Evolutionary conservation across 768 basidiomycete genomes (phyloP), one percentile per base, ranked within the genome.

Genomic region (Podaxis sp.): DNA sequence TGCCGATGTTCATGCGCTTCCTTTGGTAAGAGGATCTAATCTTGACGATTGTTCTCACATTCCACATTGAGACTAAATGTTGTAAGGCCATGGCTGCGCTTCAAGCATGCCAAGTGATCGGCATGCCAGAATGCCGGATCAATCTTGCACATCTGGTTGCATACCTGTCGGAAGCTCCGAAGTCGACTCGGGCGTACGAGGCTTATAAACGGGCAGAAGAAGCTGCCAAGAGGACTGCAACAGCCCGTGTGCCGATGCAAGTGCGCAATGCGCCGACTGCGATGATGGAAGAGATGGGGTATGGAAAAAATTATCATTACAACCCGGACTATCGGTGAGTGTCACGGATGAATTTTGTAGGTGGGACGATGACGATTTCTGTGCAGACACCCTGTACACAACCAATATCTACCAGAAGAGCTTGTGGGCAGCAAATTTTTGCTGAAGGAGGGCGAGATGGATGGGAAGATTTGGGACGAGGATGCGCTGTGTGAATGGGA

Each of bases 91-190:
- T 85, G 63, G 80, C 88, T 22, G 76, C 86, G 19, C 69, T 88
- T 24, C 83, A 86, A 55, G 86, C 89, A 6, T 89, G 88, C 66
- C 87, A 88, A 66, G 76, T 76, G 5, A 78, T 90, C 57, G 89
- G 90, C n/a, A 90, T 92, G 89, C 90, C 90, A 2, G 91, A 90
- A 68, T 91, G 89, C 73, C 81, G 89, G 57, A 89, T 89, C 66
- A 89, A 90, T 65, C 79, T 93, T 36, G 88, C 90, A 28, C 92
- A 94, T 69, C 79, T 88, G 33, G 85, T 93, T 15, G 81, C 86
- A 28, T 92, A 93, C 72, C 83, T 95, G 53, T 79, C 89, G n/a
- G 90, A 92, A 72, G 88, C 92, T 1, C 88, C 87, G 0, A 95
- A 95, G 73, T 89, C 87, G 33, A 92, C 90, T 0, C 84, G 93